Percentiles rank a stretch among this genome's conserved stretches.
Conservation (phyloP, 2,329 filamentous ascomycete species). For the Apiospora phragmitis region DNA sequence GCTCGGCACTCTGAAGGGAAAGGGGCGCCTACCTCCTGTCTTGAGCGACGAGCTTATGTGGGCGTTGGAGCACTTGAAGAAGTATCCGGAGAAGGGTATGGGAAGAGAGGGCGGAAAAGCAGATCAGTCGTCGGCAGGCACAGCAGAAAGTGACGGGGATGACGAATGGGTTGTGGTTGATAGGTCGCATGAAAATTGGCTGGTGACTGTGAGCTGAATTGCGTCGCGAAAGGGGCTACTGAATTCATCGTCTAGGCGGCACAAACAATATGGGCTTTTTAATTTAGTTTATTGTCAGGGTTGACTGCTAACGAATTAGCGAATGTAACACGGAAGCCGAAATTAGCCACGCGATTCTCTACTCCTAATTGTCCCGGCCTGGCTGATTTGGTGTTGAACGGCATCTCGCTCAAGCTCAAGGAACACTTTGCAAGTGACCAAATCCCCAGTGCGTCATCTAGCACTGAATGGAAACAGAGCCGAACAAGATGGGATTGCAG, state of each 20-base stretch:
- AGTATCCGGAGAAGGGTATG: constrained; percentile 38
- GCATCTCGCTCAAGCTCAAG: background rate
- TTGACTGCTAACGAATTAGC: no score
- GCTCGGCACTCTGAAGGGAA: constrained; percentile 45
- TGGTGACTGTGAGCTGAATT: background rate
- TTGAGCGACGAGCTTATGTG: constrained; percentile 44
- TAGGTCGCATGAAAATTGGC: background rate
- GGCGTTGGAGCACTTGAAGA: constrained; percentile 48
- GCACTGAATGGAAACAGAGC: background rate
- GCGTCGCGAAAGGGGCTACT: no score
- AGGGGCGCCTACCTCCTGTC: constrained; percentile 47
- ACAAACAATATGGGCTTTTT: no score
- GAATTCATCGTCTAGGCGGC: accelerated
- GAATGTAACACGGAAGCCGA: no score
- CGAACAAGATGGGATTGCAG: background rate
- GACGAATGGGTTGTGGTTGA: background rate
- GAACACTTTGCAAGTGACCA: background rate
- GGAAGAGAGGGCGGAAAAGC: background rate
- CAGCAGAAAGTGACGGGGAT: background rate
- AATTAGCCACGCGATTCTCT: no score
- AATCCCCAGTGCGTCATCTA: background rate
- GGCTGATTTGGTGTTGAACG: background rate
- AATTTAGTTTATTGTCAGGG: no score
- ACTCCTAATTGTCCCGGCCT: no score
- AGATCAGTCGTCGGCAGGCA: background rate